Percentiles rank a stretch among this genome's conserved stretches.
phyloP scores from a whole-genome alignment of 345 rosid genomes.

The Erysimum cheiranthoides region DNA sequence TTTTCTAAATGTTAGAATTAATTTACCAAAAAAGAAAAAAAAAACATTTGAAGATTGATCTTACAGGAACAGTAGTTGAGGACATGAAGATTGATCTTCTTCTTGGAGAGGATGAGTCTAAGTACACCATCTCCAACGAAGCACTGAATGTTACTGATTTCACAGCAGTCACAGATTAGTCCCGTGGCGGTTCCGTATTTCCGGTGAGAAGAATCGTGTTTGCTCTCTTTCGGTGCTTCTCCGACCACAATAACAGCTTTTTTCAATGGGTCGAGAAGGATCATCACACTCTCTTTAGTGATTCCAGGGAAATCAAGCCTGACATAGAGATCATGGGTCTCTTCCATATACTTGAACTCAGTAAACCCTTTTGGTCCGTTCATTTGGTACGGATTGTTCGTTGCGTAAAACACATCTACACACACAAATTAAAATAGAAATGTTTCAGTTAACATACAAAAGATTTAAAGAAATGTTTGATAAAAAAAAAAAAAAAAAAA shows the following conservation, averaged over 20 bases:
- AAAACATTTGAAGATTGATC: neutral
- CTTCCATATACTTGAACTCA: slow-evolving; percentile 11
- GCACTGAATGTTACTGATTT: neutral
- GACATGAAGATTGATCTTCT: neutral
- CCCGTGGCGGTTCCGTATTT: slow-evolving; percentile 23
- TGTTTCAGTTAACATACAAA: neutral
- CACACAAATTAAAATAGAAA: neutral
- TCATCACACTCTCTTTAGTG: neutral
- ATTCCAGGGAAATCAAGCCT: slow-evolving; percentile 27
- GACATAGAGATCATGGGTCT: slow-evolving; percentile 17
- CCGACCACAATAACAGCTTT: slow-evolving; percentile 1
- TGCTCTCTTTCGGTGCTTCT: neutral
- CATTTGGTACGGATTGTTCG: slow-evolving; percentile 27
- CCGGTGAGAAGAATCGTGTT: slow-evolving; percentile 12
- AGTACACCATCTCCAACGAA: slow-evolving; percentile 20
- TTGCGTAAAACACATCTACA: slow-evolving; percentile 17
- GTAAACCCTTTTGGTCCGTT: slow-evolving; percentile 30
- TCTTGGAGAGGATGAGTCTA: slow-evolving; percentile 21
- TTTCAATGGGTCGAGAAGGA: neutral
- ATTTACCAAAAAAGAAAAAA: neutral
- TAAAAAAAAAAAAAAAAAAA: too few relatives aligned
- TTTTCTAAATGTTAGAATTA: too few relatives aligned
- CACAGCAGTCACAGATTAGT: slow-evolving; percentile 25
- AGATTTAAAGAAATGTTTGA: too few relatives aligned
- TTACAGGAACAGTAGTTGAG: neutral